Percentiles rank a stretch among this genome's conserved stretches.
These are phyloP conservation scores for Leucosporidium yakuticum DNA, from an alignment of 768 basidiomycete genomes.

Conservation along the genomic window DNA sequence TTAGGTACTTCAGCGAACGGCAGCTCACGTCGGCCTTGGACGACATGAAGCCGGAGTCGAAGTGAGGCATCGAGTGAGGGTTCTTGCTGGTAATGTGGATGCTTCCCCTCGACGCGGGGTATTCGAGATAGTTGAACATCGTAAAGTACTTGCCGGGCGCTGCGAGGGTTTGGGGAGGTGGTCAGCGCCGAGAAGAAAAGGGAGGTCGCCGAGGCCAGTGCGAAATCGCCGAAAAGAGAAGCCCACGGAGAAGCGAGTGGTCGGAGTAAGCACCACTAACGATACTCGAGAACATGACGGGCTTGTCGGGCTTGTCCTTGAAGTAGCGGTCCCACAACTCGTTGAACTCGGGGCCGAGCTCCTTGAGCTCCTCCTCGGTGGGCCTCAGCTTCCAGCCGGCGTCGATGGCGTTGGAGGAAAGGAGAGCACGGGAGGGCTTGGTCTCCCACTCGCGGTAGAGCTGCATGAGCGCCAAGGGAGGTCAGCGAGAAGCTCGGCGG, in stretches of 20 bases:
- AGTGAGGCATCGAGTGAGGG: slow-evolving; percentile 41
- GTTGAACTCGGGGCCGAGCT: slow-evolving; percentile 68
- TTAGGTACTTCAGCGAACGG: background rate
- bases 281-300: slow-evolving; percentile 52
- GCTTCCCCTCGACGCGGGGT: slow-evolving; percentile 67
- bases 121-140: slow-evolving; percentile 51
- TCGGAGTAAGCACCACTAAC: slow-evolving; percentile 67
- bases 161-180: background rate
- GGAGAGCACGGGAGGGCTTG: slow-evolving; percentile 46
- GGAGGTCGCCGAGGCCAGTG: too few relatives aligned
- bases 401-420: slow-evolving; percentile 67
- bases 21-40: background rate
- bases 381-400: slow-evolving; percentile 71
- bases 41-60: slow-evolving; percentile 49
- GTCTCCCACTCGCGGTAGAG: background rate
- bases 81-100: slow-evolving; percentile 40
- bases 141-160: slow-evolving; percentile 49
- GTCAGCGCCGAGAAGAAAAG: too few relatives aligned
- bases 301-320: slow-evolving; percentile 74
- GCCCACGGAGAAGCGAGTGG: slow-evolving; percentile 43
- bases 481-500: background rate
- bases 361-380: slow-evolving; percentile 62
- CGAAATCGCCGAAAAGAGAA: background rate
- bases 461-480: background rate
- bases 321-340: slow-evolving; percentile 63